Evolutionary conservation across 805 yeast species (phyloP), one percentile per base, ranked within the genome.

Genomic region (Ogataea nonfermentans): DNA sequence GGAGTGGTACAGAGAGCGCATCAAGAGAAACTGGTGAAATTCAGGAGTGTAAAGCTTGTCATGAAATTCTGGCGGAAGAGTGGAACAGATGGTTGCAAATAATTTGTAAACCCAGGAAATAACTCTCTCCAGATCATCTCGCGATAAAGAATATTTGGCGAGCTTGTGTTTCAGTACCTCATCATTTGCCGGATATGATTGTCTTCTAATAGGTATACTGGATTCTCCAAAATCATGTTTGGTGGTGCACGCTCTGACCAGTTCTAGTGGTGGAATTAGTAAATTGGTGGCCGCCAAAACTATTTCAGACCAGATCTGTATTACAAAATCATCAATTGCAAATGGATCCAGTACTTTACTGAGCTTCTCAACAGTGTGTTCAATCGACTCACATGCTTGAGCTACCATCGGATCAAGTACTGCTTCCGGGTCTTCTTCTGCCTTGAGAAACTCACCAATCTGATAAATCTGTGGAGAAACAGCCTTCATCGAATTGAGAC

Each of bases 31-130:
- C 32, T 42, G 41, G 10, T 30, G 20, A n/a, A 49, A 35, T 25
- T 46, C 49, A 4, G 35, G 20, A 1, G 38, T 46, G 11, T 30
- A 22, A 17, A 48, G 32, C 17, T 29, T 24, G 6, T 37, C 17
- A 9, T 45, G 50, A 2, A 28, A 24, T 6, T 31, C 19, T 11
- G 36, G 29, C 15, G 36, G 32, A 10, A 47, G 30, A 13, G 31
- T 34, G 7, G 17, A 11, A 29, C 47, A 30, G 4, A 49, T 32
- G 9, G 28, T 22, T 3, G 30, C 37, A 33, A 47, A 44, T 6
- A 49, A 31, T 33, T 39, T 49, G 40, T 44, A 51, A 4, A 47
- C 46, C 56, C 56, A 51, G 31, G 49, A 40, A n/a, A 49, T 37
- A 14, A 46, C 37, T 23, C 56, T 34, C 29, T 51, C 52, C 22